Evolutionary conservation across 2,329 filamentous ascomycete species (phyloP), one percentile per base, ranked within the genome.

Genomic region (Fusarium succisae): DNA sequence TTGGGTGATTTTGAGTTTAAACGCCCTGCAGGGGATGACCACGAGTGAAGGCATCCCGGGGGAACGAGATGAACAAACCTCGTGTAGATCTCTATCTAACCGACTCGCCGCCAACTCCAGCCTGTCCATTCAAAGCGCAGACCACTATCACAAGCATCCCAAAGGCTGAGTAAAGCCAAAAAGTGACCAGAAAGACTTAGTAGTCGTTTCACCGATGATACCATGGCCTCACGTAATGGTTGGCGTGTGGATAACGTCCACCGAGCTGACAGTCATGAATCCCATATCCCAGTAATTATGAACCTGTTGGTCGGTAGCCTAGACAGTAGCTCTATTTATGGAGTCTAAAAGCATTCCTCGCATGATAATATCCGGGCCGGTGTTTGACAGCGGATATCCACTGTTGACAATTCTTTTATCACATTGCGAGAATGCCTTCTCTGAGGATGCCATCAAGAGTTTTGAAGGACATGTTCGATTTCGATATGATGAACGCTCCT

Each of bases 401-500:
- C 43, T 10, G 6, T 12, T 50, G 30, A 22, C 20, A 51, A 60
- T 37, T 43, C 12, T 18, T 41, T 63, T 28, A 51, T 56, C 38
- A 56, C 28, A 8, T 32, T 51, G 43, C 18, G 14, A 57, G 28
- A 47, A 61, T 66, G 62, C 39, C 43, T 17, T 67, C 60, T 56
- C 63, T 59, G 14, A 67, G 64, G 24, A 43, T 55, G 14, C 47
- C 45, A 30, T 66, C 58, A 2, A 57, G 26, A 58, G 41, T 69
- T 38, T 57, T 72, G 47, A 51, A 57, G 20, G 58, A 70, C 28
- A 32, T 62, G 30, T 51, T 72, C 35, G 47, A 57, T 37, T 37
- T 69, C 17, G 53, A 63, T 24, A 72, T 48, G 56, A 63, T 63
- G 43, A 53, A 32, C 14, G 20, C 60, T n/a, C 26, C 35, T 38